Evolutionary conservation across 2,329 filamentous ascomycete genomes (phyloP).

Genomic region (Scedosporium dehoogii): DNA sequence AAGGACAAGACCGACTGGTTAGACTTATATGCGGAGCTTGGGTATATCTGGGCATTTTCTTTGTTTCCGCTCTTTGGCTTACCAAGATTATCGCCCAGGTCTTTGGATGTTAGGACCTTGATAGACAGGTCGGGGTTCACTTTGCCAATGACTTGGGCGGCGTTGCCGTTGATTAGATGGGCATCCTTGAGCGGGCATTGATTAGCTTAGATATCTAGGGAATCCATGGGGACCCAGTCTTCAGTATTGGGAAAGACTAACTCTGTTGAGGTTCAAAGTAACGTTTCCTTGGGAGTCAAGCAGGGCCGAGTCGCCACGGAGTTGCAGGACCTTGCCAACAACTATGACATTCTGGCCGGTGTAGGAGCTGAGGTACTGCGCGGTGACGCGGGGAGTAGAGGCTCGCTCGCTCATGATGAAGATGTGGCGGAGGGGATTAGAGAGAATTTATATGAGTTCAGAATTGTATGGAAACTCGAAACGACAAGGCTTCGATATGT

Average conservation of each 20-base stretch:
- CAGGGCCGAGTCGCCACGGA: conserved; percentile 70
- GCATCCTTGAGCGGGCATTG: conserved; percentile 45
- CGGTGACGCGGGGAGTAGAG: conserved; percentile 71
- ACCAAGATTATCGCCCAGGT: conserved; percentile 63
- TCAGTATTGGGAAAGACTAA: conserved; percentile 20
- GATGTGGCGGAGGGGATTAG: background rate
- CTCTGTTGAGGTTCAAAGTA: conserved; percentile 62
- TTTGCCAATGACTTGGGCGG: conserved; percentile 70
- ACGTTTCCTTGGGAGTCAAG: conserved; percentile 74
- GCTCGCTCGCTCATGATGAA: conserved; percentile 54
- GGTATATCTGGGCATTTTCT: too few relatives aligned
- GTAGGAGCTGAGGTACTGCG: conserved; percentile 68
- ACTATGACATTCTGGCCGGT: conserved; percentile 68
- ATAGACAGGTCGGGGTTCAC: conserved; percentile 64
- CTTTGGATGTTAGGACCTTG: conserved; percentile 58
- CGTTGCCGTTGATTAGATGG: conserved; percentile 59
- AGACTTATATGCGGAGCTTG: too few relatives aligned
- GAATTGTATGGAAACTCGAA: background rate
- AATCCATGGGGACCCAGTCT: background rate
- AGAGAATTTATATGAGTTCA: background rate
- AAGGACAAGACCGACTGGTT: background rate
- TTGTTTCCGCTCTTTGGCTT: conserved; percentile 22
- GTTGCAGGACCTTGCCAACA: conserved; percentile 72
- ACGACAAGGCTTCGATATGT: background rate
- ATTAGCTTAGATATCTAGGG: background rate